Evolutionary conservation across 2,329 filamentous ascomycete species (phyloP).

Genomic region (Hymenoscyphus repandus): DNA sequence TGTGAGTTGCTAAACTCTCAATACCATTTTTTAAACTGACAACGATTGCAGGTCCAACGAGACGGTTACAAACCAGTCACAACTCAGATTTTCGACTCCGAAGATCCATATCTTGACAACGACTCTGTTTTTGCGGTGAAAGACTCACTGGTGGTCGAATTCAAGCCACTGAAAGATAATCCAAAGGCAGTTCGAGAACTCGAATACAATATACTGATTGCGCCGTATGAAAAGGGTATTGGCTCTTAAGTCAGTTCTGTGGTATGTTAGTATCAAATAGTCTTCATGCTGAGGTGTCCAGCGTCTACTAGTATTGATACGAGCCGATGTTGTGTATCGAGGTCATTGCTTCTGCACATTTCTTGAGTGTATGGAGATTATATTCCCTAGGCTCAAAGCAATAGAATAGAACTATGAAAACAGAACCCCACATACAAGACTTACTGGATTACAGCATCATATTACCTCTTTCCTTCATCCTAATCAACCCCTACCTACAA

Average conservation of each 20-base stretch:
- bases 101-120: slow-evolving; percentile 56
- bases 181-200: slow-evolving; percentile 30
- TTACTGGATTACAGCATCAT: too few species aligned
- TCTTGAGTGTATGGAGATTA: too few species aligned
- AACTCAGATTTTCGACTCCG: slow-evolving; percentile 71
- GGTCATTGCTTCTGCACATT: too few species aligned
- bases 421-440: too few species aligned
- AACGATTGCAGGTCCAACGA: slow-evolving; percentile 14
- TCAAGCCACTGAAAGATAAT: slow-evolving; percentile 40
- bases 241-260: neutral
- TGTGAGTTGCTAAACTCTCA: slow-evolving; percentile 33
- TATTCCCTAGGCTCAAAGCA: too few species aligned
- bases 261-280: too few species aligned
- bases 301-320: too few species aligned
- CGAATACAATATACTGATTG: slow-evolving; percentile 26
- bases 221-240: neutral
- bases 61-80: slow-evolving; percentile 59
- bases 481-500: too few species aligned
- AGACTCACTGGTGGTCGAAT: slow-evolving; percentile 45
- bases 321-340: too few species aligned
- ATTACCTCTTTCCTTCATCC: too few species aligned
- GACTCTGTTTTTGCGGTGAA: slow-evolving; percentile 50
- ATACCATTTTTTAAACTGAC: neutral
- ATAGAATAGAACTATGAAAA: too few species aligned
- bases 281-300: too few species aligned